Base-by-base conservation (phyloP, 768 basidiomycete species). In the Agaricus subrufescens region DNA sequence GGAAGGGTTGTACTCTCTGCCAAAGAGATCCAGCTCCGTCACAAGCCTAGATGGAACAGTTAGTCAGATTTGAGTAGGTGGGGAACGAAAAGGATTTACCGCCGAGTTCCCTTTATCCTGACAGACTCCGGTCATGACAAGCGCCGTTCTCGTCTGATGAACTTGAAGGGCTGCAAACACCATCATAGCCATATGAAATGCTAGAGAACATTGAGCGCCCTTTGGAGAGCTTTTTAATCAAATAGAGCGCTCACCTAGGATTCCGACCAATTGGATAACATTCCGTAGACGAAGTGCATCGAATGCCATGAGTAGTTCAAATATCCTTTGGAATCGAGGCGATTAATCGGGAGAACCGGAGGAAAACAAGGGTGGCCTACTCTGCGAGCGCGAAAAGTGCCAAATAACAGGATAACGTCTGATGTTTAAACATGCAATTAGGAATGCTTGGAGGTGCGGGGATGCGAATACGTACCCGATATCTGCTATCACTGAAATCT, bases 401-500 rank as follows among this genome's bases (percentile, higher is more conserved):
- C 4, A 94, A 82, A 67, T 92, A 94, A 69, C 91, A 92, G 59
- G 90, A 86, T 52, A 92, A 67, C 11, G 91, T 92, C 86, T 90
- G 49, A 30, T 19, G 51, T 15, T 37, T 23, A 37, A 12, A 26
- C 37, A n/a, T 40, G 26, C 11, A 26, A 6, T 37, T 26, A 10
- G 23, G 37, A n/a, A n/a, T 57, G 11, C 11, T 47, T 11, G 30
- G 27, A 29, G 4, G 7, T n/a, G 29, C 15, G 46, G 26, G 29
- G n/a, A 25, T n/a, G n/a, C 19, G 25, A 46, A 46, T 12, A 19
- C 59, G 25, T 59, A 82, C 87, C 72, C 86, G 87, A 71, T 85
- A 87, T 61, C 70, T 64, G 11, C 69, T 5, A 8, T 27, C n/a
- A 25, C 2, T 58, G 59, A 56, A 85, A 72, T 37, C 73, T 63